Evolutionary conservation across 1,284 basidiomycete species (phyloP).

Genomic region (Puccinia polysora): DNA sequence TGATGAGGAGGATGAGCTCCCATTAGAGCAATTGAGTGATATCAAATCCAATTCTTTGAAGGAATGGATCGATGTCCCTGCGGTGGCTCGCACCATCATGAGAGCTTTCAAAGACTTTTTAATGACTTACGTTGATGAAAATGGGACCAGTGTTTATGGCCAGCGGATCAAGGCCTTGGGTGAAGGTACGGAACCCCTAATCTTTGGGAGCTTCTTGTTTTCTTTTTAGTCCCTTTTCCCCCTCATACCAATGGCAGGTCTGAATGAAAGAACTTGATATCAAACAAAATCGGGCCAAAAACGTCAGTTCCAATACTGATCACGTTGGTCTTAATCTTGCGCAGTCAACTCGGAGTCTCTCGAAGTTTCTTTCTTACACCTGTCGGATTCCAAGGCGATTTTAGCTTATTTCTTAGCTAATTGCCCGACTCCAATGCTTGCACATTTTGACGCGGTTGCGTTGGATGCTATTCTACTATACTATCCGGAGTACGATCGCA

Average conservation of each 20-base stretch:
- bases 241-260: too few relatives aligned
- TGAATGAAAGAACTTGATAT: too few relatives aligned
- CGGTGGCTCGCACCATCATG: constrained; percentile 81
- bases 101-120: constrained; percentile 92
- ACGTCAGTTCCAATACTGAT: background rate
- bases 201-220: too few relatives aligned
- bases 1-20: constrained; percentile 61
- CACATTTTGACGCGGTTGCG: constrained; percentile 92
- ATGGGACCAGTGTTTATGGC: constrained; percentile 87
- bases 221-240: constrained; percentile 3
- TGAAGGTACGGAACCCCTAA: too few relatives aligned
- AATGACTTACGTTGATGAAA: constrained; percentile 89
- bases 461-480: constrained; percentile 89
- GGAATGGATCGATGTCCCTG: constrained; percentile 91
- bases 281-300: background rate
- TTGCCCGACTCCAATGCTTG: constrained; percentile 83
- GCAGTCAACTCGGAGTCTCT: constrained; percentile 96
- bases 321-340: constrained; percentile 58
- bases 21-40: constrained; percentile 90
- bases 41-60: constrained; percentile 95
- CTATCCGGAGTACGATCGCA: constrained; percentile 92
- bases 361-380: constrained; percentile 90
- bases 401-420: constrained; percentile 96
- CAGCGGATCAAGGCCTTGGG: constrained; percentile 87
- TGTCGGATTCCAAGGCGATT: constrained; percentile 83